phyloP scores from a whole-genome alignment of 345 rosid species.

The Salix koriyanagi region DNA sequence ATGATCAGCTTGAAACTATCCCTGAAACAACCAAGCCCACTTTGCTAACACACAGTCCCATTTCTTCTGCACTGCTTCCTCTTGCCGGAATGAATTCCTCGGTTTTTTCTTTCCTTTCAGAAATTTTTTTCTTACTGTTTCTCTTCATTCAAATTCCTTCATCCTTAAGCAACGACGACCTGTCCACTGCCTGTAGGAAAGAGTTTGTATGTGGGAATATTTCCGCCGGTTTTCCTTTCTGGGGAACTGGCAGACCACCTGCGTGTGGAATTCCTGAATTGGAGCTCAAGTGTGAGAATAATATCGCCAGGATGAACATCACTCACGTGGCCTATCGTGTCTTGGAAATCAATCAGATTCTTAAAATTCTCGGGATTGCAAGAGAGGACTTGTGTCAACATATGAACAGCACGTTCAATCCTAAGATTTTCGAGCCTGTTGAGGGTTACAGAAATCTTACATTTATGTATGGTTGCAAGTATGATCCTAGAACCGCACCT shows the following conservation, averaged over 20 bases:
- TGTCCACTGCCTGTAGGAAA: neutral
- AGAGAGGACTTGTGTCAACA: slow-evolving; percentile 16
- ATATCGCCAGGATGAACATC: neutral
- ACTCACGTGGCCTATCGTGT: slow-evolving; percentile 22
- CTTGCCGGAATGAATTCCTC: neutral
- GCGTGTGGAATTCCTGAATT: slow-evolving; percentile 35
- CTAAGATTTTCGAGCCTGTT: neutral
- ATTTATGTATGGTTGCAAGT: slow-evolving; percentile 15
- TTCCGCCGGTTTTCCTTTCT: slow-evolving; percentile 37
- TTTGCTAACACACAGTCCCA: neutral
- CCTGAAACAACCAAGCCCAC: neutral
- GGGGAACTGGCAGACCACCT: neutral
- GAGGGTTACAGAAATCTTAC: slow-evolving; percentile 8
- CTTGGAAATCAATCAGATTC: neutral
- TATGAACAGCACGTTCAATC: slow-evolving; percentile 21
- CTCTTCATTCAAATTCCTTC: neutral
- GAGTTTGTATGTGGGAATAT: slow-evolving; percentile 30
- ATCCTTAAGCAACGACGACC: neutral
- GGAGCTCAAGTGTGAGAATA: slow-evolving; percentile 24
- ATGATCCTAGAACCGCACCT: fast-evolving
- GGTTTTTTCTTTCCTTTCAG: neutral
- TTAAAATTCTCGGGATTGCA: slow-evolving; percentile 16
- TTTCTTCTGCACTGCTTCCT: neutral
- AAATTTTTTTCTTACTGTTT: neutral
- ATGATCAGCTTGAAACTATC: neutral